Percentiles rank a stretch among this genome's conserved stretches.
Conservation (phyloP, 2,329 filamentous ascomycete species). For the Alternaria sp. region DNA sequence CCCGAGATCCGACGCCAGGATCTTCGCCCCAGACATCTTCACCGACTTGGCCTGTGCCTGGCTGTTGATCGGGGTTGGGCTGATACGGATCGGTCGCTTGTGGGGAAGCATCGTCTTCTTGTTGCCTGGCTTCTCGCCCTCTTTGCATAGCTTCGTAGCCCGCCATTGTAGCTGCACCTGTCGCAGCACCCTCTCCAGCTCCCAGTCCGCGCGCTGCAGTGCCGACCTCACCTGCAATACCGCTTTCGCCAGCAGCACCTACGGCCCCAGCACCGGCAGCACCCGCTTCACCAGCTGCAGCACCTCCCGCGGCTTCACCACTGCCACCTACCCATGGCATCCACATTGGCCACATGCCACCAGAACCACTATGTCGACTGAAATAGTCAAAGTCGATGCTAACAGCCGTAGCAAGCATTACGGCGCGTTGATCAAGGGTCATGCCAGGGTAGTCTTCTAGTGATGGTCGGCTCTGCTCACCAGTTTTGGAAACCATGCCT, state of each 20-base stretch:
- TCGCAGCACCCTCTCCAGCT: conserved; percentile 52
- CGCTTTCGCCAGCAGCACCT: conserved; percentile 51
- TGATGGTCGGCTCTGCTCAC: conserved; percentile 24
- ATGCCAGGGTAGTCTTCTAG: conserved; percentile 54
- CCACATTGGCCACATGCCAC: conserved; percentile 56
- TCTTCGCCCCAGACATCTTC: conserved; percentile 42
- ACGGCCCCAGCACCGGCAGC: conserved; percentile 47
- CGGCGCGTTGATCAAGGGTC: conserved; percentile 69
- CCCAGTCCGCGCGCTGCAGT: conserved; percentile 49
- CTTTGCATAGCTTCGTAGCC: conserved; percentile 69
- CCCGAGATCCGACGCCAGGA: conserved; percentile 29
- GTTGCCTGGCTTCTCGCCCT: conserved; percentile 45
- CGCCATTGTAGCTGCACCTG: conserved; percentile 65
- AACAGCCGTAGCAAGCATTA: conserved; percentile 71
- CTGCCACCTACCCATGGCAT: conserved; percentile 55
- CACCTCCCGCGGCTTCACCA: conserved; percentile 43
- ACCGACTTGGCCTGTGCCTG: conserved; percentile 16
- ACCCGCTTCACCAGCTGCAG: conserved; percentile 49
- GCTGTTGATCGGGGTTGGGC: conserved; percentile 26
- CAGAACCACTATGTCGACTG: conserved; percentile 62
- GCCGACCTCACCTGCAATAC: conserved; percentile 57
- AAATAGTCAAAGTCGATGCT: conserved; percentile 73
- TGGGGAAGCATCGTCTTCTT: conserved; percentile 34
- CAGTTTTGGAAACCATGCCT: conserved; percentile 50
- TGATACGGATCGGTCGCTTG: conserved; percentile 32